Evolutionary conservation across 345 rosid genomes (phyloP), one percentile per base, ranked within the genome.

Genomic region (Geranium rotundifolium): DNA sequence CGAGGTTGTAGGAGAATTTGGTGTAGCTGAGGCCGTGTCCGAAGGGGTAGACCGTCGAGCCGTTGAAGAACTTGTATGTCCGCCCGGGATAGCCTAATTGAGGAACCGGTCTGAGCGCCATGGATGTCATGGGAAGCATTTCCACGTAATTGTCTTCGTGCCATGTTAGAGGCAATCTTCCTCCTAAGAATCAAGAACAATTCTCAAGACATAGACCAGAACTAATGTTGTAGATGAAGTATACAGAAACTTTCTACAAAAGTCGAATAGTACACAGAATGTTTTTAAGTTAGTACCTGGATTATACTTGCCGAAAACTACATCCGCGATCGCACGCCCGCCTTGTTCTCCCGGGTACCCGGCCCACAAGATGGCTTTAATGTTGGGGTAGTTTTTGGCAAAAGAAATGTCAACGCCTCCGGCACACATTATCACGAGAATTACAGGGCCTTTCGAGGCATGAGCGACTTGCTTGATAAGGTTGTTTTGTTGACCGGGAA

Each of bases 271-370:
- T 23, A 23, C 27, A 23, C 27, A 23, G 1, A 23, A 2, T 0
- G 27, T 23, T 23, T 23, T 23, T 23, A 23, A 23, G 41, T 5
- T 34, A 1, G 41, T 70, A 85, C 86, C 82, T 1, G 95, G 95
- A 66, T 81, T 87, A 57, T 85, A 70, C 16, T 75, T 63, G 29
- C 95, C 91, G 23, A 76, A 86, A 29, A 86, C 69, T 65, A 80
- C 75, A 63, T 86, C 91, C 15, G 88, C 89, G 19, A 89, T 81
- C 57, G 86, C 96, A 0, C 0, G 73, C 1, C 89, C 91, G 5
- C 96, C 96, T 61, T 80, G 81, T 41, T 86, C 77, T 58, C 90
- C 96, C 8, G 96, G 93, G 41, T 81, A 81, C 23, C 90, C 90
- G 9, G 76, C 95, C 90, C 95, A 87, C 29, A 85, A 30, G 31